Base-by-base conservation (phyloP, 2,329 filamentous ascomycete species). In the Nothopassalora personata region DNA sequence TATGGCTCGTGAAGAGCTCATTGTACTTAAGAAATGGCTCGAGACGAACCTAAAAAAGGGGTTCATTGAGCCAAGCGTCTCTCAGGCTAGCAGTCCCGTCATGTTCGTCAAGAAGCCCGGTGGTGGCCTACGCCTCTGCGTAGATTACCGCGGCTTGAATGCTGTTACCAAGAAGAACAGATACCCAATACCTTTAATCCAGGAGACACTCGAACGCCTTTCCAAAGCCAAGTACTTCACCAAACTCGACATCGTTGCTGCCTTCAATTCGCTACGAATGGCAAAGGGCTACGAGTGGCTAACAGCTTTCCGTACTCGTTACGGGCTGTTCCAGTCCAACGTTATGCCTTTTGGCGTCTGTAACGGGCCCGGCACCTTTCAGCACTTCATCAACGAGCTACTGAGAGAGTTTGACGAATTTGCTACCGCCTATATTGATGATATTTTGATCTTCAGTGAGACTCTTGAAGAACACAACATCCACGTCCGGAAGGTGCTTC, bases 71-170 rank as follows among this genome's bases (percentile, higher is more conserved):
- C n/a, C n/a, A n/a, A n/a, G n/a, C n/a, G n/a, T n/a, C n/a, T n/a
- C n/a, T n/a, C n/a, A n/a, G n/a, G n/a, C n/a, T n/a, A n/a, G n/a
- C n/a, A n/a, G n/a, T n/a, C n/a, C n/a, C n/a, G n/a, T n/a, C n/a
- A n/a, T n/a, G n/a, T n/a, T n/a, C n/a, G n/a, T n/a, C n/a, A n/a
- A n/a, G n/a, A 33, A 33, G 31, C 31, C 31, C 10, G 31, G 31
- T 6, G 46, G 59, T 46, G 58, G 33, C 0, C 57, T 71, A 9
- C 36, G 62, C 4, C 50, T 72, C 5, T 72, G 62, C 57, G 57
- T 74, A 6, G 65, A 75, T 50, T 74, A 73, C 49, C 15, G 60
- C 28, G 48, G 56, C 1, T 53, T 75, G 33, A 75, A 75, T 55
- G 23, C 47, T 1, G 62, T 73, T 19, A 74, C 64, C 1, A 57